Evolutionary conservation across 345 rosid genomes (phyloP), one percentile per base, ranked within the genome.

Genomic region (Cochlearia excelsa): DNA sequence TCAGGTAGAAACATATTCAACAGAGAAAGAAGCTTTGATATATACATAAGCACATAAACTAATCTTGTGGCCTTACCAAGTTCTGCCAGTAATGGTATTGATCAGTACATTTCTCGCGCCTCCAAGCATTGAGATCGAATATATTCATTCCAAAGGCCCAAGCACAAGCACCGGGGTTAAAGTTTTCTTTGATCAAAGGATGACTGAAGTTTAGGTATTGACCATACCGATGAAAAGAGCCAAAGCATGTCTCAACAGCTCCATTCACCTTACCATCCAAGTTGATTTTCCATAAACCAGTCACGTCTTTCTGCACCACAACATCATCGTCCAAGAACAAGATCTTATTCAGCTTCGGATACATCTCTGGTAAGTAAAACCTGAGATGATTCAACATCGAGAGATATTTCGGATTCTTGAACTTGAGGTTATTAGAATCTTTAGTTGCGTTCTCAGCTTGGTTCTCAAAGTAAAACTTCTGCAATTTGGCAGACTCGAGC

Each of bases 71-170:
- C 48, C 81, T 54, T 56, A 83, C 89, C 89, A 81, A 68, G 67
- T 73, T 81, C 76, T 81, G 86, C 89, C 89, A 83, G 68, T 79
- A 74, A 73, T 82, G 82, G 67, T 80, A 76, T 26, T 71, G 79
- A 34, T 82, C 80, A 0, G 84, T 82, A 67, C 77, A 72, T 68
- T 80, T 76, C 74, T 81, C 84, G 8, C 71, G 84, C 54, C 91
- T 83, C 98, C 98, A 92, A 39, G 93, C 84, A 64, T 78, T 94
- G 51, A 92, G 91, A 74, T 92, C 95, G 48, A 86, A 85, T 65
- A 92, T 79, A 65, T 92, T 88, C 90, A 88, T 82, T 58, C 98
- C 98, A 64, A 72, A 88, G 42, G 96, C 90, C 98, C 98, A 92
- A 38, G 89, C 95, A 63, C 98, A 88, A 27, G 97, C 80, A 77